Evolutionary conservation across 139 green algal genomes (phyloP).

Genomic region (Axilococcus clingmanii): DNA sequence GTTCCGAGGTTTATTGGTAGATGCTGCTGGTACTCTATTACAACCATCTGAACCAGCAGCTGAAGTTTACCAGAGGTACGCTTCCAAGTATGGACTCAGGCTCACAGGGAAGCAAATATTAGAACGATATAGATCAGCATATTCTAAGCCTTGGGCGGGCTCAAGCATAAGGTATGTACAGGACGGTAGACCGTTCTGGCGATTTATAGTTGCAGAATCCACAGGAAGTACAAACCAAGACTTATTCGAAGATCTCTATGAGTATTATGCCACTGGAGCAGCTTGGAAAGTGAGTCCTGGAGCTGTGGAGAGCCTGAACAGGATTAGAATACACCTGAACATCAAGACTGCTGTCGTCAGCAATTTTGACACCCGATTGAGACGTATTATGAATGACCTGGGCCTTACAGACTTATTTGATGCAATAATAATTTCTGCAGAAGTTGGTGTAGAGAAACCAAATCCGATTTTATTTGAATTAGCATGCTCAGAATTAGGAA

Average conservation of each 20-base stretch:
- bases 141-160: constrained; percentile 55
- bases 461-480: constrained; percentile 74
- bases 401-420: constrained; percentile 62
- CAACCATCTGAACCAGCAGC: constrained; percentile 41
- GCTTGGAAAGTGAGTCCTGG: constrained; percentile 49
- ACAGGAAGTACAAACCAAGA: constrained; percentile 32
- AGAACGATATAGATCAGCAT: constrained; percentile 48
- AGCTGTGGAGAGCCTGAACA: constrained; percentile 37
- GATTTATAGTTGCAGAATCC: constrained; percentile 38
- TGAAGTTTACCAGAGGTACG: constrained; percentile 54
- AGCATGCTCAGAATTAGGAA: constrained; percentile 33
- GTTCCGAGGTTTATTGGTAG: constrained; percentile 43
- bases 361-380: constrained; percentile 87
- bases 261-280: constrained; percentile 40
- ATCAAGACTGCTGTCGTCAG: constrained; percentile 62
- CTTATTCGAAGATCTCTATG: constrained; percentile 53
- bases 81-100: constrained; percentile 33
- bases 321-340: constrained; percentile 25
- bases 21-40: constrained; percentile 58
- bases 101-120: constrained; percentile 47
- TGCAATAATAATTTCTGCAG: constrained; percentile 59
- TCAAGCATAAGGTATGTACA: constrained; percentile 53
- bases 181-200: constrained; percentile 65
- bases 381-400: constrained; percentile 58
- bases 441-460: constrained; percentile 78